Base-by-base conservation (phyloP, 2,329 filamentous ascomycete genomes). In the Ophiostoma populinum region DNA sequence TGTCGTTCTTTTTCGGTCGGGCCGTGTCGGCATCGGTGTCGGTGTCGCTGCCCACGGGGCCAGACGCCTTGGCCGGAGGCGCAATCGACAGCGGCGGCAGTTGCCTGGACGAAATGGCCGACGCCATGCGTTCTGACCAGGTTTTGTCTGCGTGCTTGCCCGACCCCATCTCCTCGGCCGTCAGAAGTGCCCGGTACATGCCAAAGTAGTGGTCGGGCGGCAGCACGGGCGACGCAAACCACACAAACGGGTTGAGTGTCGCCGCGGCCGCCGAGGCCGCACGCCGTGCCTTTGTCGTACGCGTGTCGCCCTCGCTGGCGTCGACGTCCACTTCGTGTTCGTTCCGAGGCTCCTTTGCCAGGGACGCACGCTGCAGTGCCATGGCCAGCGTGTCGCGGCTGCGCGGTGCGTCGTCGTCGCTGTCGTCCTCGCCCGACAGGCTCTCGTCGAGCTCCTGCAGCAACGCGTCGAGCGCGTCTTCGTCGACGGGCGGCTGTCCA, bases 371-470 rank as follows among this genome's bases (percentile, higher is more conserved):
- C 21, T 31, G 19, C n/a, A 13, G 24, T 19, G 22, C 31, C 6
- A 16, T 34, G 7, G 32, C 12, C 21, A 6, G 4, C 24, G 3
- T 12, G 3, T 10, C 6, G 19, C 16, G 20, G 18, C 18, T 50
- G 49, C n/a, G 51, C 54, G 43, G 70, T 63, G 1, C 73, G 39
- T 53, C 62, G 35, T 61, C 61, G 20, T 65, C 63, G 4, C 9
- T n/a, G 31, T 24, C 0, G 35, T 85, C 77, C 2, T 85, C 93
- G 11, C 92, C 90, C 1, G 90, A 95, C 40, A 92, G 67, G 48
- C 80, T 90, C 61, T 98, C 87, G 46, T 94, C 81, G 22, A 98
- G 62, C 40, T 90, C 73, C 24, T 75, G 82, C 7, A 95, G 65
- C 6, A 94, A 65, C 51, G 77, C 81, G 51, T 90, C 81, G 45